Evolutionary conservation across 169 alveolate genomes (phyloP).

Genomic region (Plasmodium inui): DNA sequence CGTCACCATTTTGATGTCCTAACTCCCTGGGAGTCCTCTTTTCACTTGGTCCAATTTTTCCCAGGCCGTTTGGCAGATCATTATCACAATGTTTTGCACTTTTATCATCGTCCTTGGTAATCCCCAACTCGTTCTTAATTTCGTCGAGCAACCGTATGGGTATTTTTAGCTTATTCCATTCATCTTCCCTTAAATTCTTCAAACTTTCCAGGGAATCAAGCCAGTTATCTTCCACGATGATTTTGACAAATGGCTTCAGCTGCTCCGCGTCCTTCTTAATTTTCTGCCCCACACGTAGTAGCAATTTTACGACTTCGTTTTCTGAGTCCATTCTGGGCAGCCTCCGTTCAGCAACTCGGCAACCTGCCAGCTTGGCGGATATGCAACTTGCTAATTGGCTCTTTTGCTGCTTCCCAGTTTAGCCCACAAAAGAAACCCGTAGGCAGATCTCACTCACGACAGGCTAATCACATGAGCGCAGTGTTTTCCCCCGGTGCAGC

Average conservation of each 20-base stretch:
- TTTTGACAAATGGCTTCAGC: constrained; percentile 48
- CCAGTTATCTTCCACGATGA: constrained; percentile 60
- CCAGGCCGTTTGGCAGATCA: background rate
- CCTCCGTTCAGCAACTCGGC: background rate
- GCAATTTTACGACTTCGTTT: constrained; percentile 34
- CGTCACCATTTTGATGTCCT: constrained; percentile 2
- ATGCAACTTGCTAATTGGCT: background rate
- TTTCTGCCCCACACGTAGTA: constrained; percentile 45
- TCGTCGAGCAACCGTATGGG: constrained; percentile 49
- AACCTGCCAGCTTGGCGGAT: background rate
- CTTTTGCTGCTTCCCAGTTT: background rate
- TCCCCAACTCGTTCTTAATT: constrained; percentile 36
- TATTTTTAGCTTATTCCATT: constrained; percentile 45
- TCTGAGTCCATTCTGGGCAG: constrained; percentile 18
- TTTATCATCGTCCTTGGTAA: constrained; percentile 6
- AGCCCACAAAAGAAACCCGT: background rate
- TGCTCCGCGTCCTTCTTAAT: constrained; percentile 45
- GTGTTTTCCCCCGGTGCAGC: background rate
- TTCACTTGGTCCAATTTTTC: background rate
- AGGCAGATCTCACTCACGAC: background rate
- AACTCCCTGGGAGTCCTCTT: background rate
- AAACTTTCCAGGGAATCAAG: constrained; percentile 55
- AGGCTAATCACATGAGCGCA: background rate
- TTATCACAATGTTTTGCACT: background rate
- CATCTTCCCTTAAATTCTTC: constrained; percentile 38